These are phyloP conservation scores for Bruguiera sexangula DNA, from an alignment of 345 rosid species.

Conservation along the genomic window DNA sequence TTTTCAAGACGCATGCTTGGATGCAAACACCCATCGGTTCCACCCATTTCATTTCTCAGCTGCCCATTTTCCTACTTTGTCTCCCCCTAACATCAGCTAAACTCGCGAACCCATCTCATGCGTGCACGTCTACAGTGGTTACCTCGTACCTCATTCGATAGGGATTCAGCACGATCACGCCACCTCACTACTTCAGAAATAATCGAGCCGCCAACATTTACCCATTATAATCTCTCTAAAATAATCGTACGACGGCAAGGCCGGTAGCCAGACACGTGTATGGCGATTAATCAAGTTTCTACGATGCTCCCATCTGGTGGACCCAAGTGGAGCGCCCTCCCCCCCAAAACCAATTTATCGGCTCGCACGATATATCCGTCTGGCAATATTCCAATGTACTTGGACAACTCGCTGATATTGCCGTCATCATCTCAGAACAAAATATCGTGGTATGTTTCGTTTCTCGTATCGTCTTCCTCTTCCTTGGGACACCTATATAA, in stretches of 20 bases:
- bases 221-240: no score
- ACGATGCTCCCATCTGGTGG: conserved; percentile 17
- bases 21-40: neutral
- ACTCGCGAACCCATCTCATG: no score
- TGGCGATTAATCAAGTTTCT: neutral
- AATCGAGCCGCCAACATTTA: no score
- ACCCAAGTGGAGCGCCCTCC: neutral
- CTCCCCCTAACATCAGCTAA: neutral
- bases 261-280: conserved; percentile 34
- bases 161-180: neutral
- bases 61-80: neutral
- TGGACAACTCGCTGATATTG: neutral
- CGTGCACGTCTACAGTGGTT: no score
- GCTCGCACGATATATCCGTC: neutral
- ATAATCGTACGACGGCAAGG: conserved; percentile 19
- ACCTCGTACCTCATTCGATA: neutral
- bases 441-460: conserved; percentile 1
- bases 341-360: neutral
- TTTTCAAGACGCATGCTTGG: conserved; percentile 35
- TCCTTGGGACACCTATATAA: conserved; percentile 39
- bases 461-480: conserved; percentile 12
- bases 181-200: neutral
- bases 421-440: neutral
- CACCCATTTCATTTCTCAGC: no score
- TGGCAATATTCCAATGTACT: no score